Conservation (phyloP, 371 early-diverging fungal species). For the Rozella allomycis region DNA sequence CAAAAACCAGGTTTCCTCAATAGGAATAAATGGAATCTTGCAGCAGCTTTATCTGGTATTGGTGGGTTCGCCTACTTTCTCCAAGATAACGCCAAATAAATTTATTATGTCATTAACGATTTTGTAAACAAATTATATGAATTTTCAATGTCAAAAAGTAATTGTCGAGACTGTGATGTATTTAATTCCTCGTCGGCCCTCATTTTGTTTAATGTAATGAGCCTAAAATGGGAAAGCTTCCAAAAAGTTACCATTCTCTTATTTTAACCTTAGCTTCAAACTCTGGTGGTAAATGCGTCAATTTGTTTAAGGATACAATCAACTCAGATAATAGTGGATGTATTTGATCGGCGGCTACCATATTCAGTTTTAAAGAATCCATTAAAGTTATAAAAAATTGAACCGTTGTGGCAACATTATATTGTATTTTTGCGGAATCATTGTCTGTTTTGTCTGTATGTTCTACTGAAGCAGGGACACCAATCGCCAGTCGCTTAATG, state of each 20-base stretch:
- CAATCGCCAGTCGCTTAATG: slow-evolving; percentile 49
- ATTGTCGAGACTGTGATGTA: slow-evolving; percentile 68
- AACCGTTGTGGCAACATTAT: slow-evolving; percentile 57
- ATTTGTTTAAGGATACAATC: slow-evolving; percentile 62
- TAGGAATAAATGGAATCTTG: too few relatives aligned
- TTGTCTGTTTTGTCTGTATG: slow-evolving; percentile 34
- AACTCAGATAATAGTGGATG: slow-evolving; percentile 77
- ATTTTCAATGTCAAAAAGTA: slow-evolving; percentile 83
- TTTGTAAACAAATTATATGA: neutral
- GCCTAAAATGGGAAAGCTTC: slow-evolving; percentile 16
- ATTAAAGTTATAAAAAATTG: slow-evolving; percentile 75
- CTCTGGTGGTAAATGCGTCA: slow-evolving; percentile 49
- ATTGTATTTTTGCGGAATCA: slow-evolving; percentile 14
- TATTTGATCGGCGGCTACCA: slow-evolving; percentile 69
- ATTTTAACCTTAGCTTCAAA: slow-evolving; percentile 53
- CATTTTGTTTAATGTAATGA: slow-evolving; percentile 69
- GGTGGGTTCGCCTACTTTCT: too few relatives aligned
- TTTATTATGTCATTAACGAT: too few relatives aligned
- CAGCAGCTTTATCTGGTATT: too few relatives aligned
- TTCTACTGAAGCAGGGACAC: slow-evolving; percentile 70
- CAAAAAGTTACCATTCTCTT: slow-evolving; percentile 39
- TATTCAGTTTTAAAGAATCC: slow-evolving; percentile 66
- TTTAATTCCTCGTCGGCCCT: slow-evolving; percentile 69
- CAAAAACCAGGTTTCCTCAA: too few relatives aligned
- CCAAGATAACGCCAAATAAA: too few relatives aligned